phyloP scores from a whole-genome alignment of 2,329 filamentous ascomycete genomes.

The Pezicula radicicola region DNA sequence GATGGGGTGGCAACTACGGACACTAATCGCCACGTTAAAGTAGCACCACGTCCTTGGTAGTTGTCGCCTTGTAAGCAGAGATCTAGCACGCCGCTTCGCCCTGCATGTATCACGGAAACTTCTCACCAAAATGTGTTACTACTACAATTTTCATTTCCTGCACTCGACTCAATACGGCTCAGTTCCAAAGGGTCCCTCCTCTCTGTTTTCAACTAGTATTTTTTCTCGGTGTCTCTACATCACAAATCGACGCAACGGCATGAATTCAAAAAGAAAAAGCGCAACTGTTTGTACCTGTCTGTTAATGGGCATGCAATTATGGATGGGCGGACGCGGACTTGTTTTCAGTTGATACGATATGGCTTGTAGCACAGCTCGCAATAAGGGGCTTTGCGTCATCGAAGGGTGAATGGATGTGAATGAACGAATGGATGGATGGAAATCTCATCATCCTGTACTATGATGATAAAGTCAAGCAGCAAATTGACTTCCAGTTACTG shows the following conservation, averaged over 20 bases:
- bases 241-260: not conserved
- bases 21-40: conserved; percentile 24
- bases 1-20: conserved; percentile 46
- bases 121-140: conserved; percentile 29
- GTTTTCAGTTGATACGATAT: conserved; percentile 3
- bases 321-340: conserved; percentile 1
- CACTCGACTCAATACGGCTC: not conserved
- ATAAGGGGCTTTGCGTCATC: not conserved
- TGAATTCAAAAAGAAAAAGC: conserved; percentile 1
- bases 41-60: conserved; percentile 24
- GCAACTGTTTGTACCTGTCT: not conserved
- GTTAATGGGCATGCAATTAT: not conserved
- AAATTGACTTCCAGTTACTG: not conserved
- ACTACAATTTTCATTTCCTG: conserved; percentile 14
- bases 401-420: not conserved
- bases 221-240: not conserved
- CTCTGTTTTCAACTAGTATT: conserved; percentile 6
- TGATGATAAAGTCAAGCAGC: no score
- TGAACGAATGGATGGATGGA: not conserved
- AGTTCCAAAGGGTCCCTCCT: not conserved
- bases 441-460: no score
- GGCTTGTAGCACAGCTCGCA: not conserved
- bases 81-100: not conserved
- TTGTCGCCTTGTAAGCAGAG: conserved; percentile 13
- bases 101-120: conserved; percentile 12